phyloP scores from a whole-genome alignment of 768 basidiomycete species.

The Suillus brevipes region DNA sequence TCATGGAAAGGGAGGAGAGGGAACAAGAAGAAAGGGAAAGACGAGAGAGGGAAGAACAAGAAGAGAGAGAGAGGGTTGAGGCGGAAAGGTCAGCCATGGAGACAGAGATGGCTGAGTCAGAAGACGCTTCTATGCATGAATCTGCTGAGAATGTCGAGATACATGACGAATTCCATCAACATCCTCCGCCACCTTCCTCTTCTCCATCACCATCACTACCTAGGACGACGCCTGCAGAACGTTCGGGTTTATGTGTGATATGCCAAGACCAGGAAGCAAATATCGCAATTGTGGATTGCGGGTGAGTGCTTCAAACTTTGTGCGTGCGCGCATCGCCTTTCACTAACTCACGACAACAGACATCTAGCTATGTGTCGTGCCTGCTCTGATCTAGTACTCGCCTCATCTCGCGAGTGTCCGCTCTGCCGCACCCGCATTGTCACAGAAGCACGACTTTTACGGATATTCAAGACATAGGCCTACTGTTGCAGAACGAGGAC shows the following conservation, averaged over 20 bases:
- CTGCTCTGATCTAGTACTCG: conserved; percentile 80
- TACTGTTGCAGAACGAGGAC: neutral
- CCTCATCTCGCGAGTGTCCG: conserved; percentile 83
- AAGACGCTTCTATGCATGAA: conserved; percentile 2
- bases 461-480: conserved; percentile 62
- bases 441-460: conserved; percentile 74
- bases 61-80: conserved; percentile 14
- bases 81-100: conserved; percentile 4
- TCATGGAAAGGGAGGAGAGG: conserved; percentile 25
- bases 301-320: conserved; percentile 48
- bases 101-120: conserved; percentile 1
- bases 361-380: conserved; percentile 77
- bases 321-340: neutral
- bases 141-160: conserved; percentile 8
- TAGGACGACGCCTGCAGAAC: conserved; percentile 41
- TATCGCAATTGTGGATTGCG: conserved; percentile 93
- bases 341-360: conserved; percentile 35
- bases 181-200: conserved; percentile 16
- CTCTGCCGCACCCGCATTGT: conserved; percentile 88
- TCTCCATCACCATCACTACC: conserved; percentile 27
- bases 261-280: conserved; percentile 95
- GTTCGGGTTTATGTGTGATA: conserved; percentile 82
- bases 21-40: conserved; percentile 18
- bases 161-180: conserved; percentile 9
- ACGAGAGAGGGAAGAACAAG: conserved; percentile 12